phyloP scores from a whole-genome alignment of 2,329 filamentous ascomycete species.

The Mycogone perniciosa region DNA sequence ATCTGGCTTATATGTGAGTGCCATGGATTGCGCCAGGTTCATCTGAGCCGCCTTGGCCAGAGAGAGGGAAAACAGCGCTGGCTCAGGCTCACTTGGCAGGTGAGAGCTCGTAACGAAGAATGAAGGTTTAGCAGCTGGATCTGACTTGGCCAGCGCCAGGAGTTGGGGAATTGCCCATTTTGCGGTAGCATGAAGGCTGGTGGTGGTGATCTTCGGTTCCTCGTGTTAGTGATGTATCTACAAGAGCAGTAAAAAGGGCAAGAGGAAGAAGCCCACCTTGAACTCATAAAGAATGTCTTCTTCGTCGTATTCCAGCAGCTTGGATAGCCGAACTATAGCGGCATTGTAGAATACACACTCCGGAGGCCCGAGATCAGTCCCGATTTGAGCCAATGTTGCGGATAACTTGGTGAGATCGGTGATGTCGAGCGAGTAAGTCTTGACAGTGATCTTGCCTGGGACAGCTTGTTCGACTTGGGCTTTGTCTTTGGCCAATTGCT shows the following conservation, averaged over 20 bases:
- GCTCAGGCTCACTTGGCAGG: slow-evolving; percentile 40
- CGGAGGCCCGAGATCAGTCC: slow-evolving; percentile 34
- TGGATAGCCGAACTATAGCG: slow-evolving; percentile 38
- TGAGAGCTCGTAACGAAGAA: slow-evolving; percentile 44
- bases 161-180: slow-evolving; percentile 41
- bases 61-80: slow-evolving; percentile 42
- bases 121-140: slow-evolving; percentile 31
- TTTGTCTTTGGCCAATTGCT: slow-evolving; percentile 33
- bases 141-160: slow-evolving; percentile 25
- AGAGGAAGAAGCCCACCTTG: slow-evolving; percentile 28
- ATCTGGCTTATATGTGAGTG: slow-evolving; percentile 29
- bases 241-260: background rate
- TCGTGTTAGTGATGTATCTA: background rate
- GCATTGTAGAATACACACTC: slow-evolving; percentile 49
- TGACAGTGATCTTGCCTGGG: slow-evolving; percentile 27
- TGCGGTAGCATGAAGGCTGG: slow-evolving; percentile 41
- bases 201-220: slow-evolving; percentile 34
- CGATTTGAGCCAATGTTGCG: slow-evolving; percentile 34
- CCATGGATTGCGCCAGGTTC: slow-evolving; percentile 41
- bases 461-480: slow-evolving; percentile 27
- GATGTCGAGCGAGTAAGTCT: slow-evolving; percentile 39
- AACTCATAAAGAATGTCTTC: slow-evolving; percentile 44
- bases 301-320: slow-evolving; percentile 35
- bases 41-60: slow-evolving; percentile 46
- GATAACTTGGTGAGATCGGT: slow-evolving; percentile 32